phyloP scores from a whole-genome alignment of 495 filamentous ascomycete species.

The Penicillium taxi region DNA sequence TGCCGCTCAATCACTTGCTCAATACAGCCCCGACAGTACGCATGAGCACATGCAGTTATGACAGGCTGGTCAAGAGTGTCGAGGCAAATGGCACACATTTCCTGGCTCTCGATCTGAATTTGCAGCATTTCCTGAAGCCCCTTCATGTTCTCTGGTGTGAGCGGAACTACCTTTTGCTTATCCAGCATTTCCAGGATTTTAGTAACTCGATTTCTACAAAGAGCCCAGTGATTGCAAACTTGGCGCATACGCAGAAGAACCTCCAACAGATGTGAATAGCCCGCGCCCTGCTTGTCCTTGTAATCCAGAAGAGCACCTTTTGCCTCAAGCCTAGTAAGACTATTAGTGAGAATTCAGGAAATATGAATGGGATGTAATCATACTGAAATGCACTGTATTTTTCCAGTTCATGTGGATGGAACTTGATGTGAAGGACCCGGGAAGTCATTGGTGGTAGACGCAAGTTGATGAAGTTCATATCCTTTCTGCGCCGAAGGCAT shows the following conservation, averaged over 20 bases:
- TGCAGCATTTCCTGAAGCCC: conserved; percentile 73
- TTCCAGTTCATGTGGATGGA: conserved; percentile 64
- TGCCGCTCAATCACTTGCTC: conserved; percentile 70
- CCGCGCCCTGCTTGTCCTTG: conserved; percentile 41
- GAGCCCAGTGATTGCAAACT: conserved; percentile 79
- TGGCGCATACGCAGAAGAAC: conserved; percentile 79
- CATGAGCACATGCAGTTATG: conserved; percentile 84
- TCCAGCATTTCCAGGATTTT: conserved; percentile 62
- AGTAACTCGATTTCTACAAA: conserved; percentile 67
- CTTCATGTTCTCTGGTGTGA: conserved; percentile 64
- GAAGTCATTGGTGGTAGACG: conserved; percentile 71
- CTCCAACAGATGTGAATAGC: conserved; percentile 66
- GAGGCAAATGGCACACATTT: conserved; percentile 79
- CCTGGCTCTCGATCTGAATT: conserved; percentile 70
- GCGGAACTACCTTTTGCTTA: conserved; percentile 53
- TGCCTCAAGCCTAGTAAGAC: conserved; percentile 51
- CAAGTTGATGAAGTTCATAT: conserved; percentile 84
- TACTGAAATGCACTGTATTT: conserved; percentile 74
- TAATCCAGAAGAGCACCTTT: conserved; percentile 60
- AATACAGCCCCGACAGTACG: conserved; percentile 71
- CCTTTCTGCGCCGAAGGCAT: conserved; percentile 76
- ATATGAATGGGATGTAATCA: conserved; percentile 2
- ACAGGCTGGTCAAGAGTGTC: conserved; percentile 66
- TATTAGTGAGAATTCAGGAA: neutral
- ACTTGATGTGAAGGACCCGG: conserved; percentile 70